phyloP scores from a whole-genome alignment of 1,139 yeast genomes.

The Hansenula lynferdii region DNA sequence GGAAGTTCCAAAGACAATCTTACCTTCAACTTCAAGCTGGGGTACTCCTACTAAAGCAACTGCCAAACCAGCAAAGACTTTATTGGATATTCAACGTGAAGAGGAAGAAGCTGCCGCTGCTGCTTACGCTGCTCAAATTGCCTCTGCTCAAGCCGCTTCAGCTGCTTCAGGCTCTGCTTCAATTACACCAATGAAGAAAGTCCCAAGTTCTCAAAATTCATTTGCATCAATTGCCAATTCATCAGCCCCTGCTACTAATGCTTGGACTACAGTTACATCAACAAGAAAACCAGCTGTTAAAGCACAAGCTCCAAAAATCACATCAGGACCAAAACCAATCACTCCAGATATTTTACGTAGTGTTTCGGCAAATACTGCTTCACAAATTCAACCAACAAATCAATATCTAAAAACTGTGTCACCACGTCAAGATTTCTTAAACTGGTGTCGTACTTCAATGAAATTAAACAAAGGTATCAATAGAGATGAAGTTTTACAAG shows the following conservation, averaged over 20 bases:
- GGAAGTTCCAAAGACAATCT: conserved; percentile 18
- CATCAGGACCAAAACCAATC: conserved; percentile 16
- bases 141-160: no score
- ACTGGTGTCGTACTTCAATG: conserved; percentile 82
- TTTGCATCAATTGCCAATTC: conserved; percentile 18
- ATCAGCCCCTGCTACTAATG: conserved; percentile 17
- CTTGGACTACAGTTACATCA: conserved; percentile 30
- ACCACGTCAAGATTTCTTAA: conserved; percentile 61
- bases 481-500: conserved; percentile 70
- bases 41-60: conserved; percentile 18
- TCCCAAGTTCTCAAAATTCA: conserved; percentile 14
- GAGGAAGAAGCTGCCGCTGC: conserved; percentile 32
- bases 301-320: conserved; percentile 9
- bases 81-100: conserved; percentile 46
- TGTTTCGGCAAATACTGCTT: conserved; percentile 36
- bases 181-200: conserved; percentile 7
- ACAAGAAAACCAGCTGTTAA: conserved; percentile 21
- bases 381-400: conserved; percentile 27
- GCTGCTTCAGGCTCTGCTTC: conserved; percentile 12
- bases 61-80: conserved; percentile 32
- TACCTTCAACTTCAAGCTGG: conserved; percentile 21
- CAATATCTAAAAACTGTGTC: conserved; percentile 24
- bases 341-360: conserved; percentile 44
- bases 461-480: conserved; percentile 71
- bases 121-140: conserved; percentile 31